phyloP scores from a whole-genome alignment of 169 alveolate species.

The Plasmodium berghei region DNA sequence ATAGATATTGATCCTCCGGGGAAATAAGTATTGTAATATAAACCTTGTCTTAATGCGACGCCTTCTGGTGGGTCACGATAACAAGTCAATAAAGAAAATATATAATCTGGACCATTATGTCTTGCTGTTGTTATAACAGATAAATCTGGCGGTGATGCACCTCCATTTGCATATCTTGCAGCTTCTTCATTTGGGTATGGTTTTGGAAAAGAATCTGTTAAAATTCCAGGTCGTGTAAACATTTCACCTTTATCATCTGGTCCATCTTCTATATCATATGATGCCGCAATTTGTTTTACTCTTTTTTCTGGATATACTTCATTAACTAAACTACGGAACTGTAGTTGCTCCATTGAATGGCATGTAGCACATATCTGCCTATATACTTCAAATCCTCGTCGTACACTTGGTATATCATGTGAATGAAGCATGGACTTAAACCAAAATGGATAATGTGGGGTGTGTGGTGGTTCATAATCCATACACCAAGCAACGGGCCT shows the following conservation, averaged over 20 bases:
- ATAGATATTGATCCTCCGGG: conserved; percentile 97
- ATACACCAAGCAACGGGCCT: conserved; percentile 92
- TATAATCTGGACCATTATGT: conserved; percentile 94
- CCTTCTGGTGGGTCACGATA: conserved; percentile 97
- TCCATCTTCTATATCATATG: conserved; percentile 90
- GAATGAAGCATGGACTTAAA: conserved; percentile 89
- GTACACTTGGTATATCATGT: conserved; percentile 90
- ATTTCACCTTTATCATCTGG: conserved; percentile 91
- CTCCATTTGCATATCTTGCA: conserved; percentile 97
- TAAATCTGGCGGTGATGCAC: conserved; percentile 97
- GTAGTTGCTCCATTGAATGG: conserved; percentile 89
- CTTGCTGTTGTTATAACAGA: conserved; percentile 93
- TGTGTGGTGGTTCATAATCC: conserved; percentile 88
- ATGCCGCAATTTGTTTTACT: conserved; percentile 91
- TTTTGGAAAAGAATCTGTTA: conserved; percentile 89
- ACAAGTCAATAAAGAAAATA: conserved; percentile 95
- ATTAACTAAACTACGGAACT: conserved; percentile 89
- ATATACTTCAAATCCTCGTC: conserved; percentile 91
- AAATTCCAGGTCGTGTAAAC: conserved; percentile 90
- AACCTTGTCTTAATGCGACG: conserved; percentile 95
- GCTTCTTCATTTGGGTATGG: conserved; percentile 93
- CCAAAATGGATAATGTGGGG: conserved; percentile 92
- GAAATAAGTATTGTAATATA: conserved; percentile 95
- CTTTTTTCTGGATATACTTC: conserved; percentile 91
- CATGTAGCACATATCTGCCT: conserved; percentile 92